Conservation (phyloP, 352 stramenopile genomes). For the Phytophthora pinifolia region DNA sequence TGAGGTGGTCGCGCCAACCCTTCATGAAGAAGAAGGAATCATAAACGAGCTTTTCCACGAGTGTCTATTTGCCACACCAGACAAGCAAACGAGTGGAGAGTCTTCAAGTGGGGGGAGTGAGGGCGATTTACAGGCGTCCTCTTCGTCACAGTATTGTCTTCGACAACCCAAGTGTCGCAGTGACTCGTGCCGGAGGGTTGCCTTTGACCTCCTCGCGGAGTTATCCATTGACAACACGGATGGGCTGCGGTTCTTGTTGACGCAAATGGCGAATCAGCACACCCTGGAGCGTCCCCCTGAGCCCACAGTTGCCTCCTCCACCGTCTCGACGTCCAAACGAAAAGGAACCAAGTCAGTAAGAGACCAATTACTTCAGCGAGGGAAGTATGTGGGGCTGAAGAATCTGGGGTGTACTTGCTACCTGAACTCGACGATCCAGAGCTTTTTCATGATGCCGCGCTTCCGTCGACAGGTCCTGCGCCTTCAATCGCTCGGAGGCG, state of each 20-base stretch:
- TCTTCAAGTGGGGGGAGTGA: constrained; percentile 15
- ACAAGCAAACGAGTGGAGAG: constrained; percentile 27
- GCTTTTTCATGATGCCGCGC: constrained; percentile 94
- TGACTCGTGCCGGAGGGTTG: constrained; percentile 65
- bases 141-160: constrained; percentile 72
- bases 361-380: constrained; percentile 52
- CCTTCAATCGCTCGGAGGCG: constrained; percentile 32
- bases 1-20: constrained; percentile 42
- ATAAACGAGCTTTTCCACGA: constrained; percentile 67
- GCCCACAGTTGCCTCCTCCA: constrained; percentile 18
- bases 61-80: constrained; percentile 67
- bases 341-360: constrained; percentile 49
- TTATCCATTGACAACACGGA: constrained; percentile 63
- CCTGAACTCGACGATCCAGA: constrained; percentile 94
- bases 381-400: constrained; percentile 91
- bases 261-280: constrained; percentile 73
- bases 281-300: constrained; percentile 58
- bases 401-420: constrained; percentile 97
- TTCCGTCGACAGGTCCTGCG: constrained; percentile 89
- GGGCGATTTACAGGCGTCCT: constrained; percentile 19
- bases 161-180: constrained; percentile 84
- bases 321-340: constrained; percentile 45
- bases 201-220: constrained; percentile 78
- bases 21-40: constrained; percentile 64
- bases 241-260: constrained; percentile 66